These are phyloP conservation scores for Plasmopara viticola DNA, from an alignment of 352 stramenopile species.

Conservation along the genomic window DNA sequence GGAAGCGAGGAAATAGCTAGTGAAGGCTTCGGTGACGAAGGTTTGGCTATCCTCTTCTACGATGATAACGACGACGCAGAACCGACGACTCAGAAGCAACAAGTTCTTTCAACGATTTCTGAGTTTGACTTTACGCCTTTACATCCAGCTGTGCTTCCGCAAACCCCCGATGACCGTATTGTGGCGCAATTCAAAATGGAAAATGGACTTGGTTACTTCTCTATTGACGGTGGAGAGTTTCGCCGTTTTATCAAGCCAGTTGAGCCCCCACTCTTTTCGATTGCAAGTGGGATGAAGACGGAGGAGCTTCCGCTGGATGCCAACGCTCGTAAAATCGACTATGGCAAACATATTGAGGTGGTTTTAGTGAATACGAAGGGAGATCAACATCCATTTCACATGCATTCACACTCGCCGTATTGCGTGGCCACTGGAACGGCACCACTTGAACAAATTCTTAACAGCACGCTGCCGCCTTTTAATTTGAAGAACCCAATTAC, in stretches of 20 bases:
- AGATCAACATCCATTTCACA: conserved; percentile 34
- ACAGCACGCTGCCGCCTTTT: conserved; percentile 4
- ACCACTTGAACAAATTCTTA: conserved; percentile 10
- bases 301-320: conserved; percentile 11
- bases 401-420: conserved; percentile 24
- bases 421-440: conserved; percentile 18
- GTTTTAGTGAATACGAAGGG: conserved; percentile 27
- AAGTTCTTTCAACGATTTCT: too few relatives aligned
- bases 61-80: too few relatives aligned
- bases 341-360: conserved; percentile 25
- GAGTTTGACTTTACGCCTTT: too few relatives aligned
- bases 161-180: too few relatives aligned
- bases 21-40: too few relatives aligned
- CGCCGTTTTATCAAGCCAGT: conserved; percentile 5
- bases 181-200: too few relatives aligned
- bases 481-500: conserved; percentile 16
- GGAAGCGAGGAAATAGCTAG: too few relatives aligned
- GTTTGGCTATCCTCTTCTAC: too few relatives aligned
- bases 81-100: too few relatives aligned
- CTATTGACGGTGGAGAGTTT: conserved; percentile 13
- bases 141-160: too few relatives aligned
- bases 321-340: conserved; percentile 13
- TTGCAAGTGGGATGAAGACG: conserved; percentile 16
- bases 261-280: conserved; percentile 16
- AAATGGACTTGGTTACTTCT: conserved; percentile 9